These are phyloP conservation scores for Plasmodium reichenowi DNA, from an alignment of 169 alveolate genomes.

Conservation along the genomic window DNA sequence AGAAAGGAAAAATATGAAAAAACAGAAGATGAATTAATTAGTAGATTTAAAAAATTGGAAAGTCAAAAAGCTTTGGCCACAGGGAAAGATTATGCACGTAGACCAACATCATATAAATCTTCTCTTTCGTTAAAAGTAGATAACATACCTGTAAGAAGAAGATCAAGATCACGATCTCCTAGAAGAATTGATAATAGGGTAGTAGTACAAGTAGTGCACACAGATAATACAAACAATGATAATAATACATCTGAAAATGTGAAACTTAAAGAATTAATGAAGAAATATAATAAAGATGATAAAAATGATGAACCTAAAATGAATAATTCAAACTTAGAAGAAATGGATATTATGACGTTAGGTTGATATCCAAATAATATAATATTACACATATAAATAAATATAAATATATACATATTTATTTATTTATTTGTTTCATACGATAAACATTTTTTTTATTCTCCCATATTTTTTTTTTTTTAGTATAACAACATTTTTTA, in stretches of 20 bases:
- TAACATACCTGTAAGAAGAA: slow-evolving; percentile 60
- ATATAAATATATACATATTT: too few relatives aligned
- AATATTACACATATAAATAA: too few relatives aligned
- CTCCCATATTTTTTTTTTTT: too few relatives aligned
- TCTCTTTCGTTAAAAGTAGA: slow-evolving; percentile 83
- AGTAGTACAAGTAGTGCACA: slow-evolving; percentile 15
- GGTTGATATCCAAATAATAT: slow-evolving; percentile 9
- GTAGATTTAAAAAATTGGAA: slow-evolving; percentile 81
- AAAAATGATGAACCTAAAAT: slow-evolving; percentile 10
- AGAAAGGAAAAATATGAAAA: slow-evolving; percentile 52
- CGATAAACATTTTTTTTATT: too few relatives aligned
- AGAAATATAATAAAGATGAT: slow-evolving; percentile 55
- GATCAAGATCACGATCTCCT: slow-evolving; percentile 30
- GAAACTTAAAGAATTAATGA: slow-evolving; percentile 43
- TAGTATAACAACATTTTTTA: too few relatives aligned
- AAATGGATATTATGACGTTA: slow-evolving; percentile 67
- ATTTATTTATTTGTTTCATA: too few relatives aligned
- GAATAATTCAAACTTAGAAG: slow-evolving; percentile 27
- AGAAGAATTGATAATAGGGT: slow-evolving; percentile 45
- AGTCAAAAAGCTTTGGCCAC: slow-evolving; percentile 84
- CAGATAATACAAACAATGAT: slow-evolving; percentile 29
- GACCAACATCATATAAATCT: slow-evolving; percentile 85
- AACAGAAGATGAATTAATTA: slow-evolving; percentile 79
- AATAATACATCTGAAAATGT: slow-evolving; percentile 28
- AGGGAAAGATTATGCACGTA: slow-evolving; percentile 85